Base-by-base conservation (phyloP, 2,329 filamentous ascomycete genomes). In the Cercospora nicotianae region DNA sequence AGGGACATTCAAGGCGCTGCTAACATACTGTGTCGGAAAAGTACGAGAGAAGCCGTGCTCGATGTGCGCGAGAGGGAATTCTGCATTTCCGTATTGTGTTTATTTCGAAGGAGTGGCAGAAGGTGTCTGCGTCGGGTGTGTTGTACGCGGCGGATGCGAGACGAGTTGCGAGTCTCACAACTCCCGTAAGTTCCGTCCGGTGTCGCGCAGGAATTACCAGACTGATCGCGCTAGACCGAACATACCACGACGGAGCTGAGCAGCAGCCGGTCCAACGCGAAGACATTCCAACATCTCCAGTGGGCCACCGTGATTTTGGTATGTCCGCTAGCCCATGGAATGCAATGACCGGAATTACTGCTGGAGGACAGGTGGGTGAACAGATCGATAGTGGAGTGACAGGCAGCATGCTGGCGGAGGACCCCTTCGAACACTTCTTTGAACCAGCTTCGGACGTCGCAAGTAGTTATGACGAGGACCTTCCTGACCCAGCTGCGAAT, bases 21-120 rank as follows among this genome's bases (percentile, higher is more conserved):
- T 66, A 16, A 51, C 51, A 5, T 60, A 62, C 31, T 62, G 64
- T 51, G 64, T 63, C 28, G 64, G 64, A 9, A 5, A 45, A 16
- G 51, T 16, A 6, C 53, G 20, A 16, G 1, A 2, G 4, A 10
- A 58, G 12, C 26, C 18, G 7, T 66, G 64, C 18, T 62, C 28
- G 6, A 30, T 30, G 12, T 66, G 64, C 26, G 20, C 7, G 4
- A 18, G 42, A 0, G 31, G 30, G 16, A 30, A 31, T 8, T 42
- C 33, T 7, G 0, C 59, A 2, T 3, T 61, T 1, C 31, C 59
- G 12, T 2, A 8, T 13, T 61, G 59, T n/a, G 36, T 61, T 10
- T 18, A 36, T 13, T 5, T 30, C 5, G 18, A 16, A 1, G 33
- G 31, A 2, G 31, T n/a, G 20, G 18, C 42, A 5, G 6, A 45